Evolutionary conservation across 495 filamentous ascomycete genomes (phyloP), one percentile per base, ranked within the genome.

Genomic region (Annulohypoxylon bovei): DNA sequence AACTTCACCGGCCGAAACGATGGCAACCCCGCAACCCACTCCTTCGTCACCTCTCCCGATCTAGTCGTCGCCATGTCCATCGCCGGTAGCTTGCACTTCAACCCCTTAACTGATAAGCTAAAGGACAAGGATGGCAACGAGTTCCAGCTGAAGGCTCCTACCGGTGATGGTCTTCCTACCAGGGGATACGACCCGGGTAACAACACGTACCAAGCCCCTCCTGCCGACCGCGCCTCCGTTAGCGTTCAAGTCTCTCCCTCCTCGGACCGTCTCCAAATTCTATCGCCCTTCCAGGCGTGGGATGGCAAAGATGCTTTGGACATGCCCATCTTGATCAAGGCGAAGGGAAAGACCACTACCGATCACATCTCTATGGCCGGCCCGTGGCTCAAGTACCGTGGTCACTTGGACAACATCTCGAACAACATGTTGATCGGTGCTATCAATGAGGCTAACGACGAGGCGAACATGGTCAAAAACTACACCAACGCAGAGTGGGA

Each of bases 351-450:
- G 90, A 98, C 96, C 68, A 99, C 95, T 64, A 99, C 95, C 71
- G 95, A 99, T 76, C 96, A 98, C 86, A 99, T 99, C 83, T 98
- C 96, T 65, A 98, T 95, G 93, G 95, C 95, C 77, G 95, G 95
- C 70, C 95, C 95, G 49, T 99, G 95, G 95, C 88, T 99, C 82
- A 99, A 99, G 88, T 99, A 99, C 89, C 93, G 96, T 88, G 95
- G 95, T 52, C 95, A 99, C 81, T 88, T 99, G 79, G 96, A 99
- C 88, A 99, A 99, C 88, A 98, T 99, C 86, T 98, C 96, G 77
- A 98, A 98, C 90, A 99, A 99, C 89, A 97, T 98, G 94, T 84
- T 99, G 81, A 98, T 99, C 76, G 96, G 96, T 85, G 95, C 95
- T 69, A 92, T 93, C 85, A 99, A 98, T 84, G 86, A 88, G 67